Evolutionary conservation across 352 stramenopile species (phyloP).

Genomic region (Blastocystis sp.): DNA sequence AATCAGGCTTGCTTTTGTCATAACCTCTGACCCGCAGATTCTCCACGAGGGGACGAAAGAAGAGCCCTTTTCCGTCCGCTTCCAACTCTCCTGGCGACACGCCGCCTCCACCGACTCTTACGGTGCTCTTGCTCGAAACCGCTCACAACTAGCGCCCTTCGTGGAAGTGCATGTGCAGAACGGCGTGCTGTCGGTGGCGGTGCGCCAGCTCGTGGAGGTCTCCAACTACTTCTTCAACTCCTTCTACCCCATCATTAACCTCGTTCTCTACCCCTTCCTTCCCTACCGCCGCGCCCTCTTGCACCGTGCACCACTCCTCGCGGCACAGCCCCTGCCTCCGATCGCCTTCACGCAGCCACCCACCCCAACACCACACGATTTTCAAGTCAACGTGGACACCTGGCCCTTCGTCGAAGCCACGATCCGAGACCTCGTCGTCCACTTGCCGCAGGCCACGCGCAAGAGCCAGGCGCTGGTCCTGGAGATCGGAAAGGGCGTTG

Average conservation of each 20-base stretch:
- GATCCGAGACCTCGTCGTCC: background rate
- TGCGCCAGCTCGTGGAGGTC: slow-evolving; percentile 53
- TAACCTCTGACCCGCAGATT: background rate
- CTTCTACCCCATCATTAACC: slow-evolving; percentile 39
- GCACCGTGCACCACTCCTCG: background rate
- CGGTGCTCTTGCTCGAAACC: background rate
- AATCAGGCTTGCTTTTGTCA: background rate
- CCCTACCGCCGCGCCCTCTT: background rate
- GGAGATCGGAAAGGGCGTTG: slow-evolving; percentile 6
- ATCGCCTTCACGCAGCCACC: background rate
- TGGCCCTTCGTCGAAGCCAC: slow-evolving; percentile 31
- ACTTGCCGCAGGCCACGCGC: slow-evolving; percentile 1
- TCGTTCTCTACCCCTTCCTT: background rate
- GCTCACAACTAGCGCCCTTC: slow-evolving; percentile 10
- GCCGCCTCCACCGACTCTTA: background rate
- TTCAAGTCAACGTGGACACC: background rate
- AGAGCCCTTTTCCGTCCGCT: background rate
- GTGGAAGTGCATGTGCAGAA: slow-evolving; percentile 21
- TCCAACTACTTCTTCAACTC: slow-evolving; percentile 59
- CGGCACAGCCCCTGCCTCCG: background rate
- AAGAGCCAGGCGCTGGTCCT: background rate
- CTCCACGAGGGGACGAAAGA: background rate
- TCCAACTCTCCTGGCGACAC: slow-evolving; percentile 23
- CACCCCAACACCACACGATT: background rate
- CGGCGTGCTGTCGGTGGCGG: background rate